phyloP scores from a whole-genome alignment of 805 yeast genomes.

The Barnettozyma sp. region DNA sequence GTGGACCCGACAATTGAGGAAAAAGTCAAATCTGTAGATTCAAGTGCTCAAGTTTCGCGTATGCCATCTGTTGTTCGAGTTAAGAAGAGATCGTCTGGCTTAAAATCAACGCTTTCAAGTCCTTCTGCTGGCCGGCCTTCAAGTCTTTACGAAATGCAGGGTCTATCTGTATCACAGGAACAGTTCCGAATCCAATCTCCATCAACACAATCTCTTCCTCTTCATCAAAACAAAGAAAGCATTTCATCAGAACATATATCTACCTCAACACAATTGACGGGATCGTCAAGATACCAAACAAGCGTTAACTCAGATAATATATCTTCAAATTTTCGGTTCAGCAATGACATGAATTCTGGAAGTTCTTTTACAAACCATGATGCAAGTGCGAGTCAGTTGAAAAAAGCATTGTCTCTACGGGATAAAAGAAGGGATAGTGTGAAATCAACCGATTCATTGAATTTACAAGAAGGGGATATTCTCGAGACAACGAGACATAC shows the following conservation, averaged over 20 bases:
- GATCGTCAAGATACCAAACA: conserved; percentile 1
- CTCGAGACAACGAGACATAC: conserved; percentile 3
- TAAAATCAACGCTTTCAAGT: background rate
- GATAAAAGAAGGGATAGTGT: conserved; percentile 1
- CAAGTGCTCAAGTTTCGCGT: background rate
- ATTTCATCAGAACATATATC: conserved; percentile 4
- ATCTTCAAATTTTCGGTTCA: background rate
- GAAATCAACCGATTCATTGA: conserved; percentile 17
- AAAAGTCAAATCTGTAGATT: background rate
- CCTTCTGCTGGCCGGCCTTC: background rate
- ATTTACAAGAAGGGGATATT: conserved; percentile 14
- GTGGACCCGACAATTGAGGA: conserved; percentile 9
- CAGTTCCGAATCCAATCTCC: conserved; percentile 8
- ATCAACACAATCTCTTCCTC: conserved; percentile 2
- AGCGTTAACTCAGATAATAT: background rate
- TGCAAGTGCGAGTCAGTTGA: background rate
- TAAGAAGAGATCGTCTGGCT: conserved; percentile 3
- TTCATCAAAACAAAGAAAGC: conserved; percentile 7
- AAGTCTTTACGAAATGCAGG: conserved; percentile 1
- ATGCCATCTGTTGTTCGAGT: conserved; percentile 20
- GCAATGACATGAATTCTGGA: background rate
- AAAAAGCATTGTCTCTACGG: background rate
- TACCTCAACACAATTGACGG: conserved; percentile 3
- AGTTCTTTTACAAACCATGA: background rate
- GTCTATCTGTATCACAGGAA: conserved; percentile 4